A percentile compares a stretch with the other conserved stretches of the same genome.
Conservation (phyloP, 805 yeast species). For the Maudiozyma serrabonitensis region DNA sequence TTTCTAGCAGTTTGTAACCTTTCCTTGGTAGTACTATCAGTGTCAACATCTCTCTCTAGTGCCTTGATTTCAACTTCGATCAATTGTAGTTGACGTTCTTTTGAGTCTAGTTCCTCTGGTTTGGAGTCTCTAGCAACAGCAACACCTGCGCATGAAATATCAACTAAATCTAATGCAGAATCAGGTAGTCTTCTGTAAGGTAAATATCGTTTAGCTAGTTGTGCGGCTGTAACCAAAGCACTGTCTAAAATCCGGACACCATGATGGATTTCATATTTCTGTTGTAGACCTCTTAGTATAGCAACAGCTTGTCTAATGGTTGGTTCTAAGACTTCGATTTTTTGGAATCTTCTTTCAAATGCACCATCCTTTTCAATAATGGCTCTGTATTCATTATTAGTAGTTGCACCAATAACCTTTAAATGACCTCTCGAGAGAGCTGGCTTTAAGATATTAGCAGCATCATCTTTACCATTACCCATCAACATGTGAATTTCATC, state of each 20-base stretch:
- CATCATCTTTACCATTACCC: conserved; percentile 98
- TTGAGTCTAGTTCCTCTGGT: conserved; percentile 90
- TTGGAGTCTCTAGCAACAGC: conserved; percentile 97
- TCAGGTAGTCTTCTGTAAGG: conserved; percentile 95
- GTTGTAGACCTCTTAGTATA: conserved; percentile 90
- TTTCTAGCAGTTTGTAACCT: conserved; percentile 72
- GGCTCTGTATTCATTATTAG: conserved; percentile 87
- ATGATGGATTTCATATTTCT: conserved; percentile 91
- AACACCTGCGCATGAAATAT: conserved; percentile 92
- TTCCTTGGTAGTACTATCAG: conserved; percentile 74
- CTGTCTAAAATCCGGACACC: conserved; percentile 94
- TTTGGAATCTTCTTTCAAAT: conserved; percentile 95
- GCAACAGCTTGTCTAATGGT: conserved; percentile 90
- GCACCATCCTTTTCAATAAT: conserved; percentile 96
- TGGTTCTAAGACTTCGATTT: conserved; percentile 92
- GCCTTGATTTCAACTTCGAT: conserved; percentile 95
- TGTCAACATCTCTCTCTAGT: conserved; percentile 86
- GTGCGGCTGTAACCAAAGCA: conserved; percentile 91
- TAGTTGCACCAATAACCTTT: conserved; percentile 98
- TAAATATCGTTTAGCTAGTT: conserved; percentile 83
- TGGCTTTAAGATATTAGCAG: conserved; percentile 93
- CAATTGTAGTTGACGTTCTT: conserved; percentile 86
- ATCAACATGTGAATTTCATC: conserved; percentile 98
- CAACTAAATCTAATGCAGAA: conserved; percentile 92
- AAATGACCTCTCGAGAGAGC: conserved; percentile 93